phyloP scores from a whole-genome alignment of 2,329 filamentous ascomycete species.

The Emmonsiellopsis sp. region DNA sequence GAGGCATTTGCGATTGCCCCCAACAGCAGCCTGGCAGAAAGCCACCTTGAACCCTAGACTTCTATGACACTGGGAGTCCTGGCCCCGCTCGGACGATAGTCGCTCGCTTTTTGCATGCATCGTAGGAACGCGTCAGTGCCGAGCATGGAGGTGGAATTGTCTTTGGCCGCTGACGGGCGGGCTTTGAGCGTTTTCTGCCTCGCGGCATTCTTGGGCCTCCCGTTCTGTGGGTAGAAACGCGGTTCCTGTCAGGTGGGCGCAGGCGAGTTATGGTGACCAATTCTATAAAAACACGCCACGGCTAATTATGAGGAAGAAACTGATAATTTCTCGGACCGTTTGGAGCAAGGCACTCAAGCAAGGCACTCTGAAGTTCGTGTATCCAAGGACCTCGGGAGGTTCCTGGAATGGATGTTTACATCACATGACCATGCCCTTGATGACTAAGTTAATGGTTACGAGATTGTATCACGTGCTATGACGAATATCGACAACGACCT shows the following conservation, averaged over 20 bases:
- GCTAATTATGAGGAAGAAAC: too few species aligned
- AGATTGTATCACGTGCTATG: too few species aligned
- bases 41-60: slow-evolving; percentile 4
- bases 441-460: too few species aligned
- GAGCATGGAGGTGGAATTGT: not conserved
- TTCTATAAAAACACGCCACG: not conserved
- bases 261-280: not conserved
- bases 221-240: not conserved
- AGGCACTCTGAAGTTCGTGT: too few species aligned
- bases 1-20: slow-evolving; percentile 8
- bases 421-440: too few species aligned
- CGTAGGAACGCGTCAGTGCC: slow-evolving; percentile 6
- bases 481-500: not conserved
- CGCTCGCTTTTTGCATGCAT: slow-evolving; percentile 8
- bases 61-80: slow-evolving; percentile 5
- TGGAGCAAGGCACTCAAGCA: too few species aligned
- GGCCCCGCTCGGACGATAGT: not conserved
- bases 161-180: slow-evolving; percentile 1
- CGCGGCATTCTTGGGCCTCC: not conserved
- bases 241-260: not conserved
- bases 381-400: too few species aligned
- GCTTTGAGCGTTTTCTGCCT: slow-evolving; percentile 2
- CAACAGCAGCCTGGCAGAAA: slow-evolving; percentile 8
- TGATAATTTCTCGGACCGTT: too few species aligned
- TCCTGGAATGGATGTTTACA: too few species aligned